These are phyloP conservation scores for Davidsoniella australis DNA, from an alignment of 2,329 filamentous ascomycete species.

Conservation along the genomic window DNA sequence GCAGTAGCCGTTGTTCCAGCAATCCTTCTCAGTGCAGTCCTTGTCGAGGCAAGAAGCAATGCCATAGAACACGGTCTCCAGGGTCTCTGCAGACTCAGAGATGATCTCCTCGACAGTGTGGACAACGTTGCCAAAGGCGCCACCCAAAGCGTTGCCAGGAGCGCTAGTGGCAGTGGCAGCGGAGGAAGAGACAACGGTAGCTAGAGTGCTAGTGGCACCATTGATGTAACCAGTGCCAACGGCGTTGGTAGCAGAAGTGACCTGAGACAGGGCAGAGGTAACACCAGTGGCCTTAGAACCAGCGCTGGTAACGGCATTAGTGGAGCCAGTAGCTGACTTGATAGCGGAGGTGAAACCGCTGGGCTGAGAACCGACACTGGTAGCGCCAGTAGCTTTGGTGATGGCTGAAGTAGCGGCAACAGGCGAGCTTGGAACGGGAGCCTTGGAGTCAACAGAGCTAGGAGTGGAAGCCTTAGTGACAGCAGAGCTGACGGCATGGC, in stretches of 20 bases:
- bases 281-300: not conserved
- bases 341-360: slow-evolving; percentile 16
- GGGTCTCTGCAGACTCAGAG: not conserved
- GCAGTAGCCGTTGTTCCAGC: slow-evolving; percentile 1
- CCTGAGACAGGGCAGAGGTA: not conserved
- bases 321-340: not conserved
- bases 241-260: not conserved
- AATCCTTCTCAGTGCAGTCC: slow-evolving; percentile 5
- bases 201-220: not conserved
- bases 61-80: slow-evolving; percentile 9
- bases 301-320: not conserved
- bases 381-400: not conserved
- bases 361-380: not conserved
- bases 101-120: slow-evolving; percentile 3
- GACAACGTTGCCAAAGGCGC: not conserved
- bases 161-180: not conserved
- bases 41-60: slow-evolving; percentile 6
- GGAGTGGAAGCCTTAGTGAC: not conserved
- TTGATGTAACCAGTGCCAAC: not conserved
- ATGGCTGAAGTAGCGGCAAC: not conserved
- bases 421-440: not conserved
- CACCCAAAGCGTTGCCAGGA: not conserved
- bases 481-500: not conserved
- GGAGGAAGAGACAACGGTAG: not conserved
- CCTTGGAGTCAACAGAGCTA: not conserved